These are phyloP conservation scores for Ulmus americana DNA, from an alignment of 331 rosid genomes.

Conservation along the genomic window DNA sequence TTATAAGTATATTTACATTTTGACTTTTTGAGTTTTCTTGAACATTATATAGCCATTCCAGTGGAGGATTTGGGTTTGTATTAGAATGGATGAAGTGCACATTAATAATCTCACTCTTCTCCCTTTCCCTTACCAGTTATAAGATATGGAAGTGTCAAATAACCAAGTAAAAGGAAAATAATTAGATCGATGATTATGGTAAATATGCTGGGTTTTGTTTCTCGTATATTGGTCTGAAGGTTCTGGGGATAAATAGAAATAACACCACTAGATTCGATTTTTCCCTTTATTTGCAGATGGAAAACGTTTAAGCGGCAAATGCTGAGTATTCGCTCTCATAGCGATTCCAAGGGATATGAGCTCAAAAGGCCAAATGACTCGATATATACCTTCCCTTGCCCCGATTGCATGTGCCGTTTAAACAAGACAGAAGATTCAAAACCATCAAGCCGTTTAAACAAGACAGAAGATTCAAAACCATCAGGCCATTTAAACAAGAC, in stretches of 20 bases:
- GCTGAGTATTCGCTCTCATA: constrained; percentile 70
- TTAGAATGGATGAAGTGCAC: not conserved
- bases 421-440: constrained; percentile 55
- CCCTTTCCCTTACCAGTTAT: too few species aligned
- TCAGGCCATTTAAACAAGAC: too few species aligned
- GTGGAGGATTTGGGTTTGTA: not conserved
- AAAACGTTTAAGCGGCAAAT: constrained; percentile 80
- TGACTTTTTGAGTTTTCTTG: too few species aligned
- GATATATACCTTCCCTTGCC: constrained; percentile 89
- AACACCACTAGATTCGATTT: constrained; percentile 5
- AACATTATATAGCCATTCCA: not conserved
- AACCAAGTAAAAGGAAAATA: too few species aligned
- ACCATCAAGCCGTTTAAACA: constrained; percentile 10
- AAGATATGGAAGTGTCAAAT: too few species aligned
- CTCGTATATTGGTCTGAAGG: constrained; percentile 3
- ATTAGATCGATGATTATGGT: not conserved
- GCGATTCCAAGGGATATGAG: constrained; percentile 91
- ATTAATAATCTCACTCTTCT: not conserved
- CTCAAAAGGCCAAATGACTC: constrained; percentile 86
- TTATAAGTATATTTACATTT: too few species aligned
- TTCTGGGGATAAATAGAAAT: not conserved
- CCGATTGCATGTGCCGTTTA: constrained; percentile 86
- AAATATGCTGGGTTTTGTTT: not conserved
- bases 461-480: too few species aligned
- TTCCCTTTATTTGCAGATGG: constrained; percentile 58